phyloP scores from a whole-genome alignment of 164 flowering plant species.

The Protea cynaroides region DNA sequence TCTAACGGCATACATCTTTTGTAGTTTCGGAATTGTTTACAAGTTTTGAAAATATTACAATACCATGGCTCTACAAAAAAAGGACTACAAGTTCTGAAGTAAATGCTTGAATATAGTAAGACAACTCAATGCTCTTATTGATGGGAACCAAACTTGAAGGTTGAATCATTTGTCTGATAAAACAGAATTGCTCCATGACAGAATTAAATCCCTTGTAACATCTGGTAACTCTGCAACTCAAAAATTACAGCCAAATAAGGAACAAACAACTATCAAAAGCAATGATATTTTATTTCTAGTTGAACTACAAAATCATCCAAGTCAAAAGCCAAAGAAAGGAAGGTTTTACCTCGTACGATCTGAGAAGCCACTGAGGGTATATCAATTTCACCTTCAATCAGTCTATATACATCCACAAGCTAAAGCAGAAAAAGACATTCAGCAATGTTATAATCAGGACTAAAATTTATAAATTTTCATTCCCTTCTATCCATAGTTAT shows the following conservation, averaged over 20 bases:
- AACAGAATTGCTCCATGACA: slow-evolving; percentile 78
- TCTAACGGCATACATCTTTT: no score
- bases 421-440: slow-evolving; percentile 12
- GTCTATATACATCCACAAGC: slow-evolving; percentile 58
- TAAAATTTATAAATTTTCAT: background rate
- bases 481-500: no score
- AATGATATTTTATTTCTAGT: background rate
- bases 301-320: background rate
- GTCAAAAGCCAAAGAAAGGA: background rate
- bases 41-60: background rate
- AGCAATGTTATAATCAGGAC: slow-evolving; percentile 2
- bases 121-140: background rate
- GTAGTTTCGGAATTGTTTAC: no score
- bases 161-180: slow-evolving; percentile 43
- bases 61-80: background rate
- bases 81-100: background rate
- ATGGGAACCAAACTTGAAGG: background rate
- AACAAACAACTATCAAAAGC: background rate
- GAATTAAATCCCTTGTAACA: slow-evolving; percentile 69
- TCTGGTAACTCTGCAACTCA: slow-evolving; percentile 60
- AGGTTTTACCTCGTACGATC: slow-evolving; percentile 40
- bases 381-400: slow-evolving; percentile 51
- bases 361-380: slow-evolving; percentile 41
- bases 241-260: background rate
- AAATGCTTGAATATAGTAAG: background rate